phyloP scores from a whole-genome alignment of 768 basidiomycete species.

The Pisolithus marmoratus region DNA sequence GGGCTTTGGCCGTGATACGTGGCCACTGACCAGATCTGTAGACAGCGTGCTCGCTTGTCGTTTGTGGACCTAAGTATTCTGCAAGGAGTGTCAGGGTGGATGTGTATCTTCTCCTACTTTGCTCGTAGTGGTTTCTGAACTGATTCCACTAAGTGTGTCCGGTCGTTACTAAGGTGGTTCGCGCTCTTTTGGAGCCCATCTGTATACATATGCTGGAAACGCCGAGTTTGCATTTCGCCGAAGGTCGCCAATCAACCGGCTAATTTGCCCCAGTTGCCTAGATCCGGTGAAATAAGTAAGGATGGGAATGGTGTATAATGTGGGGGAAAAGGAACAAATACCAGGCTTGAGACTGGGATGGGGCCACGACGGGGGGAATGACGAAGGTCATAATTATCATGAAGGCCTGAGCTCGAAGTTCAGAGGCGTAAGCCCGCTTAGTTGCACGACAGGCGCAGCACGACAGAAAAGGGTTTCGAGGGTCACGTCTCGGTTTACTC shows the following conservation, averaged over 20 bases:
- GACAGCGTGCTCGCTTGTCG: constrained; percentile 13
- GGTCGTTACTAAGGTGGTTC: too few species aligned
- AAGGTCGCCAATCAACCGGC: constrained; percentile 2
- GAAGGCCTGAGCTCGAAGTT: not conserved
- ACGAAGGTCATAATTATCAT: too few species aligned
- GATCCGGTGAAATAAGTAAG: not conserved
- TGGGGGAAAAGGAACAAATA: too few species aligned
- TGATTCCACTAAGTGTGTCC: not conserved
- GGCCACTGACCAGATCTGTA: constrained; percentile 33
- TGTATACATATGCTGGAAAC: constrained; percentile 13
- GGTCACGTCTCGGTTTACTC: not conserved
- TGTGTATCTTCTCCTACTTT: constrained; percentile 4
- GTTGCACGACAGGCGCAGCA: not conserved
- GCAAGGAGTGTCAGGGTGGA: not conserved
- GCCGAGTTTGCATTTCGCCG: not conserved
- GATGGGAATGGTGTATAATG: too few species aligned
- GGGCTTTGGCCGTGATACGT: constrained; percentile 22
- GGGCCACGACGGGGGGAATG: too few species aligned
- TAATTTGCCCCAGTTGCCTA: constrained; percentile 1
- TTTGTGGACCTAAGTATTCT: constrained; percentile 10
- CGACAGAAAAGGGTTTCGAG: constrained; percentile 3
- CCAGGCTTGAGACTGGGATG: not conserved
- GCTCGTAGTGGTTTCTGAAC: not conserved
- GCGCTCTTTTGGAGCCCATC: constrained; percentile 8
- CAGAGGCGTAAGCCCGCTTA: too few species aligned